A percentile compares a stretch with the other conserved stretches of the same genome.
Conservation (phyloP, 257 asterid genomes). For the Craterostigma plantagineum region DNA sequence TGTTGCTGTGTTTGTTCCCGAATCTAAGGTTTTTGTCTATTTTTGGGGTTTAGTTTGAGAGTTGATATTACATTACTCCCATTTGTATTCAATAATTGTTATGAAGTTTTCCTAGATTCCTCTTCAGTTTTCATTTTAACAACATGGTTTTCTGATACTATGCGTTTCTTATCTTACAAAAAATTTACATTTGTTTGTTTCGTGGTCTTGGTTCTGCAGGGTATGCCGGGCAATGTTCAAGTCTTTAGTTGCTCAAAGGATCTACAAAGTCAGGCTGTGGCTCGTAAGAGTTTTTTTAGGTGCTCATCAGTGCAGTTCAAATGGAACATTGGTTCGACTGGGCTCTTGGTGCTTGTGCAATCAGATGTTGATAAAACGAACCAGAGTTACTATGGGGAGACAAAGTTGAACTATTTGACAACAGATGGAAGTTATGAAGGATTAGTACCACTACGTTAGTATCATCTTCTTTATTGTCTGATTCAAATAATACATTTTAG, state of each 20-base stretch:
- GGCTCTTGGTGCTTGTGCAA: slow-evolving; percentile 75
- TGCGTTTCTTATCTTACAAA: not conserved
- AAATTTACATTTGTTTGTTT: too few species aligned
- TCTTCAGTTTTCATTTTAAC: not conserved
- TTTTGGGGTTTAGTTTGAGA: slow-evolving; percentile 5
- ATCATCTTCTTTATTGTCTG: not conserved
- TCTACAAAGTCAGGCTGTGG: slow-evolving; percentile 59
- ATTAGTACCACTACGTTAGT: slow-evolving; percentile 77
- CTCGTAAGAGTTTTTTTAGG: slow-evolving; percentile 85
- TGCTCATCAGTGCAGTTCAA: slow-evolving; percentile 79
- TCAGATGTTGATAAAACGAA: slow-evolving; percentile 98
- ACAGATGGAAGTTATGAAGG: slow-evolving; percentile 90
- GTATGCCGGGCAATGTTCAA: slow-evolving; percentile 96
- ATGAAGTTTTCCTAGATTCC: not conserved
- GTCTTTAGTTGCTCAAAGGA: slow-evolving; percentile 62
- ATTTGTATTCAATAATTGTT: slow-evolving; percentile 1
- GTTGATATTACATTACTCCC: not conserved
- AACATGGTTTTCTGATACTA: slow-evolving; percentile 1
- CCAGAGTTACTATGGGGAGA: slow-evolving; percentile 95
- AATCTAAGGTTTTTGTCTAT: slow-evolving; percentile 71
- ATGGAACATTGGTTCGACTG: slow-evolving; percentile 78
- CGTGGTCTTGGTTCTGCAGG: slow-evolving; percentile 28
- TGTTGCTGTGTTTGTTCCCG: slow-evolving; percentile 84
- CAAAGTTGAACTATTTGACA: slow-evolving; percentile 84
- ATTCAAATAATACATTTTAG: not conserved